phyloP scores from a whole-genome alignment of 2,329 filamentous ascomycete species.

The Fusarium coicis region DNA sequence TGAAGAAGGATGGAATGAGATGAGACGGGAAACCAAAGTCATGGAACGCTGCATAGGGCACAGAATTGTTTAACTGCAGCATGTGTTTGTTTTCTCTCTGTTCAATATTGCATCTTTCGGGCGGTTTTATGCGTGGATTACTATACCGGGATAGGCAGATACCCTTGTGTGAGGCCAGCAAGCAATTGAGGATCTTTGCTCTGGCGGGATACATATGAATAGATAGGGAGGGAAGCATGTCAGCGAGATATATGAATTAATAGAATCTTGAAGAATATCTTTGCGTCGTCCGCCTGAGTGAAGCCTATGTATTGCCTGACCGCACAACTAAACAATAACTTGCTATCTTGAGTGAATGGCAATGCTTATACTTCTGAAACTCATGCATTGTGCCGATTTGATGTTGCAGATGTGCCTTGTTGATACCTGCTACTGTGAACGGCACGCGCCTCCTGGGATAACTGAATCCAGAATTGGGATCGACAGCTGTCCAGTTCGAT shows the following conservation, averaged over 20 bases:
- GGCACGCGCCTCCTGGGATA: too few species aligned
- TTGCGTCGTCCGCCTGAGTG: neutral
- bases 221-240: slow-evolving; percentile 20
- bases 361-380: too few species aligned
- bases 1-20: slow-evolving; percentile 39
- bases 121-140: slow-evolving; percentile 23
- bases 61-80: slow-evolving; percentile 21
- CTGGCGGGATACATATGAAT: slow-evolving; percentile 23
- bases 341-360: too few species aligned
- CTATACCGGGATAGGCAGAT: slow-evolving; percentile 38
- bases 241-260: slow-evolving; percentile 30
- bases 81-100: slow-evolving; percentile 19
- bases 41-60: slow-evolving; percentile 15
- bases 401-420: neutral
- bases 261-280: slow-evolving; percentile 21
- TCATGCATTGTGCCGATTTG: too few species aligned
- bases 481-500: too few species aligned
- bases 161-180: slow-evolving; percentile 27
- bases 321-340: neutral
- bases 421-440: too few species aligned
- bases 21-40: slow-evolving; percentile 22
- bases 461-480: neutral
- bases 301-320: neutral
- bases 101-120: slow-evolving; percentile 36
- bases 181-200: slow-evolving; percentile 3